These are phyloP conservation scores for Phylloporus scabripes DNA, from an alignment of 768 basidiomycete species.

Conservation along the genomic window DNA sequence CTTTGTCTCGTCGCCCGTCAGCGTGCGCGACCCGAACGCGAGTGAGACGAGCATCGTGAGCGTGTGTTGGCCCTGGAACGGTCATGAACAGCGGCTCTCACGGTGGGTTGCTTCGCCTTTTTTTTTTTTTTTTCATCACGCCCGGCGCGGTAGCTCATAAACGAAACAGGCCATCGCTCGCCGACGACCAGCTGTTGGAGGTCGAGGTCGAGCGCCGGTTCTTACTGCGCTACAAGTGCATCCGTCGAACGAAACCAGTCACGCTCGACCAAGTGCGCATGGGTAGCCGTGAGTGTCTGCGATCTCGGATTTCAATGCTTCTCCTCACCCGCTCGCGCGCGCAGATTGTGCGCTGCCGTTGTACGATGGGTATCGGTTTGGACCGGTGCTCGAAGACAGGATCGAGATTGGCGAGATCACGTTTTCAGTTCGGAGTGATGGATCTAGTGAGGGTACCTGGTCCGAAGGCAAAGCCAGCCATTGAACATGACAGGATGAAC, in stretches of 20 bases:
- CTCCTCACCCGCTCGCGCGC: not conserved
- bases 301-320: not conserved
- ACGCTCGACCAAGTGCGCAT: slow-evolving; percentile 23
- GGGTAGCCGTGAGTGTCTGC: slow-evolving; percentile 10
- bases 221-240: slow-evolving; percentile 20
- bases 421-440: slow-evolving; percentile 10
- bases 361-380: slow-evolving; percentile 9
- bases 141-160: not conserved
- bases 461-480: not conserved
- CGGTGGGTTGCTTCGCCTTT: slow-evolving; percentile 10
- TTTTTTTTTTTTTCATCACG: too few species aligned
- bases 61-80: slow-evolving; percentile 14
- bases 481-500: not conserved
- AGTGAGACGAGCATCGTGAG: not conserved
- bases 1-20: slow-evolving; percentile 17
- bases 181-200: slow-evolving; percentile 16
- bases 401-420: slow-evolving; percentile 21
- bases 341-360: slow-evolving; percentile 22
- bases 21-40: slow-evolving; percentile 1
- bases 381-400: slow-evolving; percentile 14
- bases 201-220: slow-evolving; percentile 18
- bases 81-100: slow-evolving; percentile 5
- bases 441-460: not conserved
- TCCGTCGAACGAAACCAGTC: slow-evolving; percentile 20
- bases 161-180: slow-evolving; percentile 10